A percentile compares a stretch with the other conserved stretches of the same genome.
These are phyloP conservation scores for Testicularia cyperi DNA, from an alignment of 1,284 basidiomycete genomes.

Conservation along the genomic window DNA sequence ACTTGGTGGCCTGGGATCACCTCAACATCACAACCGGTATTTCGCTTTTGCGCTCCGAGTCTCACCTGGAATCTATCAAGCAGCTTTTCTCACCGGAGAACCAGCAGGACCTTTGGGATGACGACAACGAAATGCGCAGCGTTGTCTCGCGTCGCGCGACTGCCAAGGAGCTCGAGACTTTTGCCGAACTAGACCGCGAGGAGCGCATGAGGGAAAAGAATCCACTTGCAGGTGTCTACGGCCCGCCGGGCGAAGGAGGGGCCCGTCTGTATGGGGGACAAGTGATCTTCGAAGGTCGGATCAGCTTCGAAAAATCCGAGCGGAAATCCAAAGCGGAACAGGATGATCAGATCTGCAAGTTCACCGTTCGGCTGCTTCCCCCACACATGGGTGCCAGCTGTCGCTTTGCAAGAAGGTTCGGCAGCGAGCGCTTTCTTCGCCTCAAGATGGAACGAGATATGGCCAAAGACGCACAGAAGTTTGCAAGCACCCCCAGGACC, in stretches of 20 bases:
- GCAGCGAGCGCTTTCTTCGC: slow-evolving; percentile 21
- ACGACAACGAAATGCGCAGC: background rate
- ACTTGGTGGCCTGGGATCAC: slow-evolving; percentile 7
- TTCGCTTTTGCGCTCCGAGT: slow-evolving; percentile 8
- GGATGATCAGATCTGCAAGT: slow-evolving; percentile 1
- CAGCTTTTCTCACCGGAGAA: slow-evolving; percentile 6
- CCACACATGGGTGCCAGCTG: slow-evolving; percentile 26
- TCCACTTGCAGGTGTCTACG: slow-evolving; percentile 13
- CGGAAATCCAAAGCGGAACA: background rate
- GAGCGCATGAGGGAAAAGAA: slow-evolving; percentile 1
- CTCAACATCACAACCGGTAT: slow-evolving; percentile 7
- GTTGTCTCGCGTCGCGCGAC: slow-evolving; percentile 10
- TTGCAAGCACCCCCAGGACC: slow-evolving; percentile 3
- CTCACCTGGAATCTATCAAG: slow-evolving; percentile 6
- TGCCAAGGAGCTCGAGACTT: slow-evolving; percentile 7
- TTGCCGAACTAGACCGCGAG: slow-evolving; percentile 27
- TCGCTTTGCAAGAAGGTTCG: slow-evolving; percentile 27
- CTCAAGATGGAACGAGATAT: slow-evolving; percentile 20
- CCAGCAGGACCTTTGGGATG: slow-evolving; percentile 11
- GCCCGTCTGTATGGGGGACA: slow-evolving; percentile 19
- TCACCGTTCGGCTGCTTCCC: slow-evolving; percentile 13
- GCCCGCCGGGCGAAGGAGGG: slow-evolving; percentile 21
- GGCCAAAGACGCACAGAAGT: slow-evolving; percentile 13
- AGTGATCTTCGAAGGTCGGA: slow-evolving; percentile 21
- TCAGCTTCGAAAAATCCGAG: slow-evolving; percentile 3